Base-by-base conservation (phyloP, 2,329 filamentous ascomycete genomes). In the Sclerotinia sclerotiorum region DNA sequence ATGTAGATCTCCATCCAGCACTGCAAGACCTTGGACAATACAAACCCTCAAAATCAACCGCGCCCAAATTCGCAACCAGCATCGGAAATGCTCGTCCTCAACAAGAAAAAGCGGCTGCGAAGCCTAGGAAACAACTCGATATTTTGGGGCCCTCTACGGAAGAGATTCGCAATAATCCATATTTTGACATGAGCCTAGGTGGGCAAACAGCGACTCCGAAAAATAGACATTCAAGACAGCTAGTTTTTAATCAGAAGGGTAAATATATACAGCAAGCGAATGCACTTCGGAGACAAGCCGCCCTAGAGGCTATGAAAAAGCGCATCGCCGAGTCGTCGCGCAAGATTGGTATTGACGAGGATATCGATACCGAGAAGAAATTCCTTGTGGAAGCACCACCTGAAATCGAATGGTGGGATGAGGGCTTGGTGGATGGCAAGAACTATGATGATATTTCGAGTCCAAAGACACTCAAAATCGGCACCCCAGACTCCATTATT, bases 201-300 rank as follows among this genome's bases (percentile, higher is more conserved):
- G 81, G 84, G 5, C 87, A 90, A 68, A 83, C 84, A 72, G 81
- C 82, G 66, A 76, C 80, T 71, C 83, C 79, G 75, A 91, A 90
- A 74, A 83, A 85, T 49, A 86, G 93, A 63, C 85, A 91, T 71
- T 86, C 92, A 15, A 88, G 92, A 69, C 88, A 92, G 72, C 84
- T 99, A 24, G 82, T 93, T 17, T 98, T 99, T 83, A 97, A 97
- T 75, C 89, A 94, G 74, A 96, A 97, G 79, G 95, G 95, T 65
- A 98, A 98, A 84, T 98, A 97, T 77, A 97, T 98, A 70, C 90
- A 93, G 72, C 94, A 98, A 80, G 95, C 92, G 10, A 94, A 92
- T 78, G 94, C 94, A 68, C 82, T 97, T 65, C 89, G 95, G 71
- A 87, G 93, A 70, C 94, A 97, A 80, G 93, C 90, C 54, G 90